phyloP scores from a whole-genome alignment of 495 filamentous ascomycete species.

The Bacidia rubella region DNA sequence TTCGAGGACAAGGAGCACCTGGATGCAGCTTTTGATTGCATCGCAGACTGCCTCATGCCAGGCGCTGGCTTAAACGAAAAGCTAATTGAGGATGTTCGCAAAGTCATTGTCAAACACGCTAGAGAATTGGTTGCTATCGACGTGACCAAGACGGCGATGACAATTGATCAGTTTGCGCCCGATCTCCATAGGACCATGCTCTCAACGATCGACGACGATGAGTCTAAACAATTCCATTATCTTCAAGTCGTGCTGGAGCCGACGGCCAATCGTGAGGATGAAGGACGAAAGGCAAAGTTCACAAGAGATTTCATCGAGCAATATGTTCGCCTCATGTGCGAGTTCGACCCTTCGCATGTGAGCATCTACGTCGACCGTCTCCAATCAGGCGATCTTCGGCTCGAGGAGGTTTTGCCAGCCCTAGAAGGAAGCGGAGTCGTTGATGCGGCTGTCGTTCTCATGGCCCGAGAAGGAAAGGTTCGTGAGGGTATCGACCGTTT shows the following conservation, averaged over 20 bases:
- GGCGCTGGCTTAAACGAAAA: constrained; percentile 55
- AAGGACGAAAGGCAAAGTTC: constrained; percentile 26
- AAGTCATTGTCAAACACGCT: constrained; percentile 56
- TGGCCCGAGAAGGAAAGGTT: constrained; percentile 81
- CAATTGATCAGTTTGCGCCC: constrained; percentile 50
- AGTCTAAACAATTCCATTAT: constrained; percentile 60
- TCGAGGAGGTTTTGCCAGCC: constrained; percentile 69
- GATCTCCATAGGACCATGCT: constrained; percentile 62
- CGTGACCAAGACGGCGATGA: constrained; percentile 51
- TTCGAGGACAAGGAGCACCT: constrained; percentile 74
- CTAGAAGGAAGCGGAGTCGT: constrained; percentile 84
- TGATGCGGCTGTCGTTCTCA: constrained; percentile 82
- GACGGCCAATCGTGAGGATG: constrained; percentile 27
- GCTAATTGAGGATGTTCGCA: constrained; percentile 61
- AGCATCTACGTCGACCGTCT: constrained; percentile 71
- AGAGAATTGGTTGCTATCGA: constrained; percentile 56
- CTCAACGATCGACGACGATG: constrained; percentile 46
- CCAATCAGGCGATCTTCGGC: constrained; percentile 63
- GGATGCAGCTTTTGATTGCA: constrained; percentile 59
- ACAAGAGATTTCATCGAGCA: constrained; percentile 50
- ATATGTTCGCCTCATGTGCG: constrained; percentile 84
- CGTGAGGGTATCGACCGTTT: constrained; percentile 73
- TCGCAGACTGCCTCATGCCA: constrained; percentile 68
- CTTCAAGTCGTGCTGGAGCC: constrained; percentile 69
- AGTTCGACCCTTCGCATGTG: constrained; percentile 67